A percentile compares a stretch with the other conserved stretches of the same genome.
Conservation (phyloP, 208 protist species). For the Trypanosoma cruzi region DNA sequence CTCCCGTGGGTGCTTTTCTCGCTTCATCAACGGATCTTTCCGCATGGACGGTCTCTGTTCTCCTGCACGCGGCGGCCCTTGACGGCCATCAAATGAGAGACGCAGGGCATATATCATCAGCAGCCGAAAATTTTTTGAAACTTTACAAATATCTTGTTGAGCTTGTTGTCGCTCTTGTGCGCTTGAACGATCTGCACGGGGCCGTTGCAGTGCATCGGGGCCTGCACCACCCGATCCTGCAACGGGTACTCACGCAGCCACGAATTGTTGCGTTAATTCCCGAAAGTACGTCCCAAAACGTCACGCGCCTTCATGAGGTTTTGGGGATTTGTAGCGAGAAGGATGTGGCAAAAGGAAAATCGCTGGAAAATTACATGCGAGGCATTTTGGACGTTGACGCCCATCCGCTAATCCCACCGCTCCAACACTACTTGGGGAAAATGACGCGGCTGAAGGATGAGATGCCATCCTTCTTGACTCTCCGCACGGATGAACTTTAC, state of each 20-base stretch:
- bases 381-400: slow-evolving; percentile 41
- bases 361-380: slow-evolving; percentile 44
- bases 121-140: slow-evolving; percentile 1
- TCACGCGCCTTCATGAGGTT: slow-evolving; percentile 33
- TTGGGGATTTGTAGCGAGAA: slow-evolving; percentile 18
- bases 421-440: slow-evolving; percentile 46
- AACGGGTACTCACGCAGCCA: slow-evolving; percentile 29
- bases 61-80: slow-evolving; percentile 50
- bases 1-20: slow-evolving; percentile 44
- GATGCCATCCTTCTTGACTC: slow-evolving; percentile 44
- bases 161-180: slow-evolving; percentile 49
- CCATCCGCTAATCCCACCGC: slow-evolving; percentile 46
- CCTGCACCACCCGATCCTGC: slow-evolving; percentile 49
- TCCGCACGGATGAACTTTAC: slow-evolving; percentile 18
- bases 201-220: slow-evolving; percentile 43
- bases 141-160: slow-evolving; percentile 37
- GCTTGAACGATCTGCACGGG: slow-evolving; percentile 60
- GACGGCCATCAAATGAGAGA: slow-evolving; percentile 27
- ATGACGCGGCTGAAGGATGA: slow-evolving; percentile 33
- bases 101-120: background rate
- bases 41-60: slow-evolving; percentile 45
- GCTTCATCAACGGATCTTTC: slow-evolving; percentile 45
- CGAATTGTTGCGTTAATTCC: slow-evolving; percentile 8
- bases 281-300: slow-evolving; percentile 27
- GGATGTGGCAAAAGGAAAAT: background rate